A percentile compares a stretch with the other conserved stretches of the same genome.
These are phyloP conservation scores for Paratinospora sagittata DNA, from an alignment of 164 flowering plant species.

Conservation along the genomic window DNA sequence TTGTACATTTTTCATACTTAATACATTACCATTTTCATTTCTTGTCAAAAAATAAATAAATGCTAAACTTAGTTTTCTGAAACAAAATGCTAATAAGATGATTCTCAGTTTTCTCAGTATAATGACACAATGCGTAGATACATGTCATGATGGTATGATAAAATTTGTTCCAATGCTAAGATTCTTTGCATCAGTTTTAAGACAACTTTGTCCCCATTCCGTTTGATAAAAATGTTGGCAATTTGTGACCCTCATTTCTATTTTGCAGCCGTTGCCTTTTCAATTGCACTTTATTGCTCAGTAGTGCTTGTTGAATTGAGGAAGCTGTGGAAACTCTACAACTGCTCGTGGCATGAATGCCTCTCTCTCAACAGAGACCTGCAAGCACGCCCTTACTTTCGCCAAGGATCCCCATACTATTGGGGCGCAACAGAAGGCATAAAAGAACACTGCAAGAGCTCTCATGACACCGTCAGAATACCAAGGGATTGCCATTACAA, in stretches of 20 bases:
- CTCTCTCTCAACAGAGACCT: slow-evolving; percentile 62
- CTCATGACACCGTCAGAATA: slow-evolving; percentile 66
- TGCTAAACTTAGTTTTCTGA: not conserved
- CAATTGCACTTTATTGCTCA: slow-evolving; percentile 16
- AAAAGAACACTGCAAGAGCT: slow-evolving; percentile 62
- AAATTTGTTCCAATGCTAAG: not conserved
- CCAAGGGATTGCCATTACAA: slow-evolving; percentile 91
- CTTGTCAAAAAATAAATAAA: no score
- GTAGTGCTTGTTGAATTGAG: slow-evolving; percentile 60
- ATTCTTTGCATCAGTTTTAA: not conserved
- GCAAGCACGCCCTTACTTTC: slow-evolving; percentile 50
- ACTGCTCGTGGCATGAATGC: slow-evolving; percentile 44
- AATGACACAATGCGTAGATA: not conserved
- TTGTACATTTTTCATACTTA: no score
- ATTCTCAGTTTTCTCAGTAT: not conserved
- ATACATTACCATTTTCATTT: no score
- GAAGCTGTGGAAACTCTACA: slow-evolving; percentile 45
- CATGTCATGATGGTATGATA: not conserved
- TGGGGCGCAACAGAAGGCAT: slow-evolving; percentile 75
- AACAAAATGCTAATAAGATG: not conserved
- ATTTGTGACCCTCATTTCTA: not conserved
- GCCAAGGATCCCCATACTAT: slow-evolving; percentile 45
- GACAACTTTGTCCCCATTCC: not conserved
- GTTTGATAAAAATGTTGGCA: not conserved
- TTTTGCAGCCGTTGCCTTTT: not conserved